A percentile compares a stretch with the other conserved stretches of the same genome.
phyloP scores from a whole-genome alignment of 306 rosid genomes.

The Rosa chinensis region DNA sequence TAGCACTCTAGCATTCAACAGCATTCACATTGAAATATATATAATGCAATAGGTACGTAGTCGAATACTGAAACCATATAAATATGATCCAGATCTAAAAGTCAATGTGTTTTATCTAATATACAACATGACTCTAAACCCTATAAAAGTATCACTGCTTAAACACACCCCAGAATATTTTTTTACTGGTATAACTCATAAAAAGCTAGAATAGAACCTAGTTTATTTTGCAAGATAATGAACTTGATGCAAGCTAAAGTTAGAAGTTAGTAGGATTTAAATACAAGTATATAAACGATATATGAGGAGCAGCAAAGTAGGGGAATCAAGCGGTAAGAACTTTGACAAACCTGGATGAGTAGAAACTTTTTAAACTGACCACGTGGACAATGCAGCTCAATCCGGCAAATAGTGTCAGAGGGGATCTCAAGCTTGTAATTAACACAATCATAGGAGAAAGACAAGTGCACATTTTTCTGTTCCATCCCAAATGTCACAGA shows the following conservation, averaged over 20 bases:
- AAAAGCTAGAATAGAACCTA: no score
- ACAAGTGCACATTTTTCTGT: constrained; percentile 35
- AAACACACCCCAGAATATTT: neutral
- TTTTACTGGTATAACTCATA: neutral
- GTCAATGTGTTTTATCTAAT: neutral
- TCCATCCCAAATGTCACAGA: constrained; percentile 37
- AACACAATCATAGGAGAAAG: constrained; percentile 22
- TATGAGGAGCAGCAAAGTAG: neutral
- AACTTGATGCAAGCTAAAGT: neutral
- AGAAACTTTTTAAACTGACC: constrained; percentile 31
- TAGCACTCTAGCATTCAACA: neutral
- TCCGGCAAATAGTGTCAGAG: constrained; percentile 41
- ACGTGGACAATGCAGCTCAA: constrained; percentile 35
- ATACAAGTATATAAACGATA: neutral
- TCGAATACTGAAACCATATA: neutral
- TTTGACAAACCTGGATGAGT: constrained; percentile 50
- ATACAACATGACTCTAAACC: neutral
- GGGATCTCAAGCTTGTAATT: constrained; percentile 51
- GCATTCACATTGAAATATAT: neutral
- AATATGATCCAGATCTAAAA: neutral
- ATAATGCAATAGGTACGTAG: neutral
- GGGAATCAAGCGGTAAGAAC: neutral
- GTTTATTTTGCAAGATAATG: no score
- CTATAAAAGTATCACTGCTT: neutral
- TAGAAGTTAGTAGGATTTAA: neutral